phyloP scores from a whole-genome alignment of 352 stramenopile species.

The Pythium rhizo-oryzae region DNA sequence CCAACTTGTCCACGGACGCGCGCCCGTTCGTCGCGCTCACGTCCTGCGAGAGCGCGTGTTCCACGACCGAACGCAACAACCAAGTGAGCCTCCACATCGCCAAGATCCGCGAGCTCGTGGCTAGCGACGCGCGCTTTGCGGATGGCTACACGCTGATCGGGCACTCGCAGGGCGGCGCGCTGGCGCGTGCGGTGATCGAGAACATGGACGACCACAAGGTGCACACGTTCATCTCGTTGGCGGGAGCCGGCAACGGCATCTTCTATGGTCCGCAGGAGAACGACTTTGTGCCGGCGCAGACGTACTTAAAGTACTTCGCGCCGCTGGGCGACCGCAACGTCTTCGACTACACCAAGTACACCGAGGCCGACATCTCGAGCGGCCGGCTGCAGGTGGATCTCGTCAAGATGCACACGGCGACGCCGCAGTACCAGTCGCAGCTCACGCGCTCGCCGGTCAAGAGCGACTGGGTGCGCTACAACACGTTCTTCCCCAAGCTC shows the following conservation, averaged over 20 bases:
- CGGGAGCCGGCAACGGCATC: slow-evolving; percentile 44
- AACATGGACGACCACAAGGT: slow-evolving; percentile 59
- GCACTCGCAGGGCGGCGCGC: slow-evolving; percentile 43
- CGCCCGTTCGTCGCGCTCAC: too few species aligned
- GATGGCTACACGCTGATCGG: slow-evolving; percentile 53
- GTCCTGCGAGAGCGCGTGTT: too few species aligned
- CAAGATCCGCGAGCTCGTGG: slow-evolving; percentile 8
- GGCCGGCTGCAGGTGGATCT: slow-evolving; percentile 44
- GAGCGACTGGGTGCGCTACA: slow-evolving; percentile 28
- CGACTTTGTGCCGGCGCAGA: slow-evolving; percentile 32
- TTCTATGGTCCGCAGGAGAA: slow-evolving; percentile 43
- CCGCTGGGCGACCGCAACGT: slow-evolving; percentile 5
- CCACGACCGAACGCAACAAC: too few species aligned
- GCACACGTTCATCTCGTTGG: slow-evolving; percentile 44
- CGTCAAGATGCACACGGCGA: slow-evolving; percentile 28
- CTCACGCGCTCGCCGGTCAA: slow-evolving; percentile 36
- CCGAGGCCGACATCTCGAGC: slow-evolving; percentile 21
- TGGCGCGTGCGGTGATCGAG: slow-evolving; percentile 49
- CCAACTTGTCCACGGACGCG: neutral
- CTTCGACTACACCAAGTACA: slow-evolving; percentile 43
- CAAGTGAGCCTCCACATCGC: too few species aligned
- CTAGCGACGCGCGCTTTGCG: slow-evolving; percentile 35
- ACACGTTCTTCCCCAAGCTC: slow-evolving; percentile 23
- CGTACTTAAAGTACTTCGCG: slow-evolving; percentile 34
- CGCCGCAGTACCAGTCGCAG: slow-evolving; percentile 39